Evolutionary conservation across 345 rosid species (phyloP).

Genomic region (Citrus inodora): DNA sequence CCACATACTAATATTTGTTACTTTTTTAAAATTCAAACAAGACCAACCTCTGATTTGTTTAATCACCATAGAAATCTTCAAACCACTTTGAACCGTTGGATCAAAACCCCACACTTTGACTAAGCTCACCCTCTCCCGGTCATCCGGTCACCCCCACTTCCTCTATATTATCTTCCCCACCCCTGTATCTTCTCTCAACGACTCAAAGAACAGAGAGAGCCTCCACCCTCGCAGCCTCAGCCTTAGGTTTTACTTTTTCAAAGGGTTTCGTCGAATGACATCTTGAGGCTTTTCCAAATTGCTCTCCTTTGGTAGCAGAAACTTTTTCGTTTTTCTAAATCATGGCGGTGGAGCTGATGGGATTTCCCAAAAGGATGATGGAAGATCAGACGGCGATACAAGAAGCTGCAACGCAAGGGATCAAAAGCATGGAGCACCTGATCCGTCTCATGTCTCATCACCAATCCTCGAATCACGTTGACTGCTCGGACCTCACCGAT

Average conservation of each 20-base stretch:
- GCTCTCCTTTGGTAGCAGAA: neutral
- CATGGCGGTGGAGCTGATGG: constrained; percentile 73
- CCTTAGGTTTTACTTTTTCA: neutral
- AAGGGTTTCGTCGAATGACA: constrained; percentile 1
- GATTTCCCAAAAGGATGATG: constrained; percentile 43
- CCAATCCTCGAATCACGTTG: constrained; percentile 41
- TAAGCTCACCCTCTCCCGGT: constrained; percentile 21
- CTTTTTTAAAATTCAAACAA: neutral
- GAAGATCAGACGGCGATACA: constrained; percentile 77
- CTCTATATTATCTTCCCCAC: neutral
- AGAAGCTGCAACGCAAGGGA: constrained; percentile 82
- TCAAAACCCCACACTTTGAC: constrained; percentile 37
- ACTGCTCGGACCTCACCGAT: constrained; percentile 65
- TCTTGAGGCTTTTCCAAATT: neutral
- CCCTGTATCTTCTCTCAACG: neutral
- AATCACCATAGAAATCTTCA: constrained; percentile 23
- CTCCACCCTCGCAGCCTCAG: neutral
- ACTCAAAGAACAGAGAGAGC: too few relatives aligned
- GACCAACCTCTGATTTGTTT: constrained; percentile 29
- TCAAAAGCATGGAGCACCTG: constrained; percentile 79
- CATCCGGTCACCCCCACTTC: constrained; percentile 40
- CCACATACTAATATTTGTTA: neutral
- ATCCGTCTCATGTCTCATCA: constrained; percentile 59
- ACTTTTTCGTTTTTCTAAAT: neutral
- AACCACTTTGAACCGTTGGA: constrained; percentile 39